Evolutionary conservation across 345 rosid genomes (phyloP).

Genomic region (Brassica cretica): DNA sequence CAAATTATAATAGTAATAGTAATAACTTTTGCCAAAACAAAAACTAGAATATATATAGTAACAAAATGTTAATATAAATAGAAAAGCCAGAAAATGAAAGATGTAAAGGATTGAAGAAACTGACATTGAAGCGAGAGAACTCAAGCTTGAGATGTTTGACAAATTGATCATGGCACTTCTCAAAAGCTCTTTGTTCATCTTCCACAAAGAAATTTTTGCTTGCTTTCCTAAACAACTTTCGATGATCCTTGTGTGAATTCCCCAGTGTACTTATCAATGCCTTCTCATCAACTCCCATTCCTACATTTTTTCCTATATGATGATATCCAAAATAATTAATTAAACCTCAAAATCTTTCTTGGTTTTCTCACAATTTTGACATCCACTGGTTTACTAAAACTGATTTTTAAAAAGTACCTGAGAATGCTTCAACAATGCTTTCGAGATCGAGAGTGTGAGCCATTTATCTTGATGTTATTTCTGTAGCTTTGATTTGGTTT

Average conservation of each 20-base stretch:
- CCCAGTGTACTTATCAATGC: constrained; percentile 57
- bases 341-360: not conserved
- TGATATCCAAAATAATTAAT: not conserved
- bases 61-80: not conserved
- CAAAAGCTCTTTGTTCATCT: constrained; percentile 68
- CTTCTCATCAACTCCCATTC: constrained; percentile 84
- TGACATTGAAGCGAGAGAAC: constrained; percentile 78
- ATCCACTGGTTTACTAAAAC: not conserved
- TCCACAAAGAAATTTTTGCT: constrained; percentile 57
- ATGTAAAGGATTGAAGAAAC: not conserved
- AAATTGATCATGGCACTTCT: constrained; percentile 62
- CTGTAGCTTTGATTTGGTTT: not conserved
- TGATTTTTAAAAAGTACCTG: constrained; percentile 46
- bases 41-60: not conserved
- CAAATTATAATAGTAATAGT: not conserved
- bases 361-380: not conserved
- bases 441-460: constrained; percentile 50
- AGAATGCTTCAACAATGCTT: constrained; percentile 59
- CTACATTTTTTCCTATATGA: constrained; percentile 25
- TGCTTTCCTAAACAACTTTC: constrained; percentile 54
- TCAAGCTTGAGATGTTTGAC: constrained; percentile 65
- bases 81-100: not conserved
- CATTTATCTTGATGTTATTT: constrained; percentile 38
- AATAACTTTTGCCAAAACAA: not conserved
- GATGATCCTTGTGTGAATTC: constrained; percentile 57